Percentiles rank a stretch among this genome's conserved stretches.
phyloP scores from a whole-genome alignment of 2,329 filamentous ascomycete species.

The Gremmenia infestans region DNA sequence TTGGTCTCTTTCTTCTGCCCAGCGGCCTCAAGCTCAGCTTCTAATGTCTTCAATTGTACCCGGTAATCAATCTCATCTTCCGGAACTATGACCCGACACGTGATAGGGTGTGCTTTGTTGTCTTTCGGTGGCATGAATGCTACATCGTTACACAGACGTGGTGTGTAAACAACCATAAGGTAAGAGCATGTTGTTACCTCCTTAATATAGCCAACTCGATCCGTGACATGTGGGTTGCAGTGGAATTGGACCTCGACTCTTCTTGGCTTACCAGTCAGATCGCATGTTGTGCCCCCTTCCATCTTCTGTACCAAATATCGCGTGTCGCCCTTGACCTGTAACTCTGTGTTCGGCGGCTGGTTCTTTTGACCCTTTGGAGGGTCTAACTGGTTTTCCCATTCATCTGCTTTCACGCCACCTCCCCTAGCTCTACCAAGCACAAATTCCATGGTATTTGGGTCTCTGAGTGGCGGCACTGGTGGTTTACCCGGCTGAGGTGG shows the following conservation, averaged over 20 bases:
- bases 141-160: conserved; percentile 69
- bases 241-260: conserved; percentile 59
- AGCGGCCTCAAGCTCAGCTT: conserved; percentile 17
- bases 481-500: conserved; percentile 56
- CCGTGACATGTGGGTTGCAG: conserved; percentile 58
- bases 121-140: conserved; percentile 65
- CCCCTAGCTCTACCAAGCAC: conserved; percentile 53
- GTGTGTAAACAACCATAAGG: conserved; percentile 69
- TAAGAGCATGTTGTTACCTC: conserved; percentile 68
- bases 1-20: conserved; percentile 37
- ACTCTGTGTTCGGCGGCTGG: conserved; percentile 36
- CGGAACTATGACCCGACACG: conserved; percentile 55
- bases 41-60: conserved; percentile 36
- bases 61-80: conserved; percentile 32
- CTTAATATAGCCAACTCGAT: conserved; percentile 69
- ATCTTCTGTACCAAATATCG: conserved; percentile 66
- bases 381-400: conserved; percentile 30
- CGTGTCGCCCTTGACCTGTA: conserved; percentile 62
- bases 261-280: conserved; percentile 63
- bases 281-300: conserved; percentile 61
- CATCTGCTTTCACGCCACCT: conserved; percentile 31
- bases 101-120: conserved; percentile 56
- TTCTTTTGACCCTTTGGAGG: conserved; percentile 20
- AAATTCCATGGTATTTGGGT: conserved; percentile 57
- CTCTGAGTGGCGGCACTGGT: conserved; percentile 60